Evolutionary conservation across 2,329 filamentous ascomycete genomes (phyloP), one percentile per base, ranked within the genome.

Genomic region (Diatrype stigma): DNA sequence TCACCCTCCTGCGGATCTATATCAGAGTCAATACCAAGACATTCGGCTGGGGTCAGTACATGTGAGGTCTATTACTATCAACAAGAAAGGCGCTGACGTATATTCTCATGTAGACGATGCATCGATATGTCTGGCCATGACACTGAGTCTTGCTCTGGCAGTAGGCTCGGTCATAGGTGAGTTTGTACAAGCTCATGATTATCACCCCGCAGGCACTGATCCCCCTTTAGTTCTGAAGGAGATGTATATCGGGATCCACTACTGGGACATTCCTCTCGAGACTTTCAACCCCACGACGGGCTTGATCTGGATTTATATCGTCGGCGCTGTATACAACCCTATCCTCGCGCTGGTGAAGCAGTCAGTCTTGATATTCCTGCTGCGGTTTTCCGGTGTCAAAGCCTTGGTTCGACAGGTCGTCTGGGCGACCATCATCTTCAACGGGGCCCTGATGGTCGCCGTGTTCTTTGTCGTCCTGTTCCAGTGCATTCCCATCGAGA

Each of bases 301-400:
- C 40, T 22, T 59, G 12, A 60, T 61, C 49, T 71, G 63, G 63
- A 68, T 66, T 49, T 73, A 67, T 35, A 52, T 69, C 21, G 68
- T 68, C 30, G 67, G 73, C 21, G 56, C 72, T 10, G 60, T 72
- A 3, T 76, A 76, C 60, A 75, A 74, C 44, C 73, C 73, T 0
- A 70, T 76, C 46, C 60, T 76, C 2, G 70, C 72, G 2, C 61
- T 76, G 4, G 67, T 75, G 47, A 76, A 76, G 56, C 66, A 68
- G 4, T 75, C 73, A 0, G 65, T 75, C 4, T 66, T 76, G 7
- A 55, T 75, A 21, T 74, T 75, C 53, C 63, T 75, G 14, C 64
- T 73, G 10, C 70, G 71, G 2, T 66, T 75, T 2, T 63, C 67
- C 38, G 58, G 68, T 45, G 56, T 69, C 47, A 72, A 71, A 49